Evolutionary conservation across 768 basidiomycete genomes (phyloP), one percentile per base, ranked within the genome.

Genomic region (Lactifluus volemus): DNA sequence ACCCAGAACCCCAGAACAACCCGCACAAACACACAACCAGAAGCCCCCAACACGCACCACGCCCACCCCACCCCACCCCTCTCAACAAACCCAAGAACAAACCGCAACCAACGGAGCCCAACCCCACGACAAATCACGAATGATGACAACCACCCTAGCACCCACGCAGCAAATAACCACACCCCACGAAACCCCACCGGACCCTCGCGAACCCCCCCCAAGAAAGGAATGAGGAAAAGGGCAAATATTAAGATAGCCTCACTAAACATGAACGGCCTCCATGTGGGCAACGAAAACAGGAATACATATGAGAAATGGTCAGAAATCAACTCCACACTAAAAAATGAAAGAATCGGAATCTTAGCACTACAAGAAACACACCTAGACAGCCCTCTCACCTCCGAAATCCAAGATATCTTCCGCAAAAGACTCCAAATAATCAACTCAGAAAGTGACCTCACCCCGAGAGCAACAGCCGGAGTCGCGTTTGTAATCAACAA

Each of bases 351-450:
- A 17, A 42, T 42, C 1, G 15, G 8, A 2, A 42, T 42, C 2
- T 19, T 59, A 4, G 58, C 51, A 0, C 21, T 59, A 1, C 58
- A 59, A 15, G 58, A 59, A 32, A 53, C 51, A 0, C 58, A 59
- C 58, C 44, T 59, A 0, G 36, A 53, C 32, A 19, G 17, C 8
- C 0, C 5, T 8, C 5, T 8, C 6, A 2, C 11, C 10, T 4
- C n/a, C 2, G 3, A 17, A 0, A 34, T 48, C 7, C 12, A 42
- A 4, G 17, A 0, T 1, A 21, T 25, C 12, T 11, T 42, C 19
- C 4, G 5, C 44, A 58, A 8, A 39, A 47, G 6, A 12, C 44
- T 4, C 0, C 52, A 15, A 47, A 1, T 1, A 3, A 15, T 47
- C 58, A 10, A 9, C 41, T 42, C 17, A 3, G 15, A 0, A 15